Evolutionary conservation across 129 eudicot genomes (phyloP).

Genomic region (Flaveria bidentis): DNA sequence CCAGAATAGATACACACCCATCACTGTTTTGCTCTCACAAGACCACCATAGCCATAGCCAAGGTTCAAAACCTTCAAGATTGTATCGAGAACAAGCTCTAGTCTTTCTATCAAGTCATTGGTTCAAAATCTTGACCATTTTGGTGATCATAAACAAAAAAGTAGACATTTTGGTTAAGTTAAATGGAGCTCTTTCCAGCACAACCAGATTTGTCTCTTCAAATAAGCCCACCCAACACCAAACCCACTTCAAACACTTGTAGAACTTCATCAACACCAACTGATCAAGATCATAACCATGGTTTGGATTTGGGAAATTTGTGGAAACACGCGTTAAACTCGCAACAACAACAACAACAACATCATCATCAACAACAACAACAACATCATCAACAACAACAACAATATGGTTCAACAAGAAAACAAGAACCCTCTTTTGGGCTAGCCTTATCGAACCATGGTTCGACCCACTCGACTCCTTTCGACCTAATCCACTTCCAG

Average conservation of each 20-base stretch:
- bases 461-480: conserved; percentile 18
- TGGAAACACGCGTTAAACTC: conserved; percentile 77
- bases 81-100: conserved; percentile 23
- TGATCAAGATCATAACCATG: conserved; percentile 43
- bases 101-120: conserved; percentile 7
- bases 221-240: conserved; percentile 86
- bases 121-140: conserved; percentile 18
- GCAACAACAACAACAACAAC: conserved; percentile 33
- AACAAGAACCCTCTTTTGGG: conserved; percentile 38
- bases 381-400: conserved; percentile 1
- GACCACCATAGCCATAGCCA: conserved; percentile 22
- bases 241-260: conserved; percentile 63
- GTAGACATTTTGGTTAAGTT: conserved; percentile 24
- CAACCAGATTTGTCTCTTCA: conserved; percentile 96
- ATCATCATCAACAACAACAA: neutral
- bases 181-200: conserved; percentile 95
- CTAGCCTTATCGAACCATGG: conserved; percentile 40
- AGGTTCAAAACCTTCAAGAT: conserved; percentile 13
- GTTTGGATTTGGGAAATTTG: conserved; percentile 59
- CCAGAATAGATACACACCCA: conserved; percentile 18
- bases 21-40: conserved; percentile 21
- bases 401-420: conserved; percentile 36
- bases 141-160: conserved; percentile 18
- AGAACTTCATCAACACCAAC: conserved; percentile 39
- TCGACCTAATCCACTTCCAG: conserved; percentile 27